Conservation (phyloP, 1,139 yeast genomes). For the Pichia sorboxylosa region DNA sequence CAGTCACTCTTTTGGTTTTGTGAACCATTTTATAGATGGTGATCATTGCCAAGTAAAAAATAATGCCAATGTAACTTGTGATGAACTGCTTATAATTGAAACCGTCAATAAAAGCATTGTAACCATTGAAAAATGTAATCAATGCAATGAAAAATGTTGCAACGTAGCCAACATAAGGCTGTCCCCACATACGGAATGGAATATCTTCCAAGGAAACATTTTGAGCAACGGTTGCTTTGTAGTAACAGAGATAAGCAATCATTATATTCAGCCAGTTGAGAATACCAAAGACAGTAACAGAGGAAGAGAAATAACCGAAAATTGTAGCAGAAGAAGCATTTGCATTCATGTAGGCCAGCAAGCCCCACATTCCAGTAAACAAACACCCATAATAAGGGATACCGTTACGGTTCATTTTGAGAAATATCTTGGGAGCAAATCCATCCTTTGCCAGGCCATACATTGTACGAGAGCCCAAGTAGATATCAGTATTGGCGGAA, state of each 20-base stretch:
- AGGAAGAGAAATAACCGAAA: constrained; percentile 60
- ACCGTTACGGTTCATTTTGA: constrained; percentile 45
- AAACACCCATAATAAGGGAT: constrained; percentile 57
- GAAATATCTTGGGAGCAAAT: constrained; percentile 48
- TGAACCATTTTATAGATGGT: too few species aligned
- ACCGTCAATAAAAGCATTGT: constrained; percentile 27
- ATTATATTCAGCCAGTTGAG: constrained; percentile 58
- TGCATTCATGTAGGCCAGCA: constrained; percentile 53
- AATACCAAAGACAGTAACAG: constrained; percentile 60
- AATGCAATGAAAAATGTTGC: constrained; percentile 29
- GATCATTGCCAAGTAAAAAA: constrained; percentile 44
- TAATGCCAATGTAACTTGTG: constrained; percentile 70
- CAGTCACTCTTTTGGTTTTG: too few species aligned
- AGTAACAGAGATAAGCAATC: constrained; percentile 51
- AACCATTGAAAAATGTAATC: constrained; percentile 20
- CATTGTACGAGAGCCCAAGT: constrained; percentile 64
- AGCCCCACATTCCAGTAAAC: constrained; percentile 49
- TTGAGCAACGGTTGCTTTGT: constrained; percentile 33
- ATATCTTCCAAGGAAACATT: constrained; percentile 11
- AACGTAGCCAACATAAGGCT: constrained; percentile 52
- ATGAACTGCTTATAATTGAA: constrained; percentile 55
- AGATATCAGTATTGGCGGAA: constrained; percentile 71
- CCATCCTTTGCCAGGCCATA: constrained; percentile 47
- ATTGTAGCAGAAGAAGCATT: constrained; percentile 33
- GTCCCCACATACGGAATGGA: constrained; percentile 25